Evolutionary conservation across 2,329 filamentous ascomycete genomes (phyloP).

Genomic region (Colletotrichum tropicicola): DNA sequence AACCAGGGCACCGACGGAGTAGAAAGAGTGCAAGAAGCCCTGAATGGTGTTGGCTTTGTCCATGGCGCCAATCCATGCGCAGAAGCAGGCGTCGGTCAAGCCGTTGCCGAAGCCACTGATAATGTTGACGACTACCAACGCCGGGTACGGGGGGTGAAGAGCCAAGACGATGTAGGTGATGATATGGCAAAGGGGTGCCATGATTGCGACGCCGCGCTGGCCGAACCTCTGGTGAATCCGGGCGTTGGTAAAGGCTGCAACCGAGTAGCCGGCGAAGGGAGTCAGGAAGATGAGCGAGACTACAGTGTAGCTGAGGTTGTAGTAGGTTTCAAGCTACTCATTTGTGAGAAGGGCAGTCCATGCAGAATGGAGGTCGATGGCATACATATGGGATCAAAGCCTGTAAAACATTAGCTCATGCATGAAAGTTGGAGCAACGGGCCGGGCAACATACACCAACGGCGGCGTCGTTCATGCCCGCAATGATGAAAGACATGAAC

Average conservation of each 20-base stretch:
- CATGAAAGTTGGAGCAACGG: no score
- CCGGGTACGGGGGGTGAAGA: slow-evolving; percentile 71
- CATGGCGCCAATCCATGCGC: slow-evolving; percentile 69
- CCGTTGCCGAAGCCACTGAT: slow-evolving; percentile 75
- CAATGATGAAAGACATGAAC: slow-evolving; percentile 67
- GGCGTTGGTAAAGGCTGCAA: slow-evolving; percentile 69
- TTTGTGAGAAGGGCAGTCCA: not conserved
- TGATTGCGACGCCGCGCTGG: slow-evolving; percentile 71
- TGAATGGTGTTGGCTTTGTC: slow-evolving; percentile 73
- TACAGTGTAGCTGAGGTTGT: slow-evolving; percentile 65
- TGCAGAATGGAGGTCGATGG: not conserved
- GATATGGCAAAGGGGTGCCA: slow-evolving; percentile 69
- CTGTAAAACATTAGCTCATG: slow-evolving; percentile 30
- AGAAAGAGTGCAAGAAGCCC: slow-evolving; percentile 72
- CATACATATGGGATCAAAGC: slow-evolving; percentile 50
- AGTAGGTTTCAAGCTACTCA: slow-evolving; percentile 66
- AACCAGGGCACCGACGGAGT: slow-evolving; percentile 71
- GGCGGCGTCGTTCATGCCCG: slow-evolving; percentile 71
- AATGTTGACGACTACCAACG: slow-evolving; percentile 69
- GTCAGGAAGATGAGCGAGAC: slow-evolving; percentile 72
- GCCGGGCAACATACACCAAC: slow-evolving; percentile 56
- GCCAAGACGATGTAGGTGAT: slow-evolving; percentile 68
- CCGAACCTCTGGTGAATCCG: slow-evolving; percentile 67
- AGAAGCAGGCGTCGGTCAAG: slow-evolving; percentile 62
- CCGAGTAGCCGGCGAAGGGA: slow-evolving; percentile 69